Percentiles rank a stretch among this genome's conserved stretches.
Conservation (phyloP, 768 basidiomycete genomes). For the Mycena crocata region DNA sequence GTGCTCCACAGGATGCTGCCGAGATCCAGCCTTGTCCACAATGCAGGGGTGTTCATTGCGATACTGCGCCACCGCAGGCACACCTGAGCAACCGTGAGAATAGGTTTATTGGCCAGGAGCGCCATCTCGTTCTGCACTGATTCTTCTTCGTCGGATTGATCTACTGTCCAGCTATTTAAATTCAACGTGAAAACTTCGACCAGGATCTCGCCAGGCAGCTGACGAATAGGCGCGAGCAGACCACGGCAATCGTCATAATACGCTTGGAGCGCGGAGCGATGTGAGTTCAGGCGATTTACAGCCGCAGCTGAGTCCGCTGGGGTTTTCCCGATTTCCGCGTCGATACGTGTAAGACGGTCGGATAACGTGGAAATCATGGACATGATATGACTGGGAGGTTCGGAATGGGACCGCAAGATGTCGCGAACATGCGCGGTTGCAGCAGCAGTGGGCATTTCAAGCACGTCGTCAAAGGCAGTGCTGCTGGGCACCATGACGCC, state of each 20-base stretch:
- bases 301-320: neutral
- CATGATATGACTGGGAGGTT: neutral
- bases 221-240: neutral
- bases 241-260: neutral
- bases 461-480: too few relatives aligned
- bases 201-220: neutral
- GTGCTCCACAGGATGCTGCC: neutral
- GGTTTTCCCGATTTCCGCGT: neutral
- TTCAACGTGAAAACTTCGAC: neutral
- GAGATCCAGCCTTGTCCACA: conserved; percentile 3
- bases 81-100: neutral
- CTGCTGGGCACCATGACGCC: too few relatives aligned
- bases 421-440: too few relatives aligned
- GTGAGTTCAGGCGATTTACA: too few relatives aligned
- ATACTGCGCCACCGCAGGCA: neutral
- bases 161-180: too few relatives aligned
- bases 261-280: neutral
- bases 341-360: neutral
- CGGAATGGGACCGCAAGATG: conserved; percentile 32
- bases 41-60: neutral
- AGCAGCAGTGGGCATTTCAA: too few relatives aligned
- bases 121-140: neutral
- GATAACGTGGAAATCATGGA: neutral
- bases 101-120: neutral
- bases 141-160: neutral